phyloP scores from a whole-genome alignment of 176 grass and related monocot genomes.

The Carex littledalei region DNA sequence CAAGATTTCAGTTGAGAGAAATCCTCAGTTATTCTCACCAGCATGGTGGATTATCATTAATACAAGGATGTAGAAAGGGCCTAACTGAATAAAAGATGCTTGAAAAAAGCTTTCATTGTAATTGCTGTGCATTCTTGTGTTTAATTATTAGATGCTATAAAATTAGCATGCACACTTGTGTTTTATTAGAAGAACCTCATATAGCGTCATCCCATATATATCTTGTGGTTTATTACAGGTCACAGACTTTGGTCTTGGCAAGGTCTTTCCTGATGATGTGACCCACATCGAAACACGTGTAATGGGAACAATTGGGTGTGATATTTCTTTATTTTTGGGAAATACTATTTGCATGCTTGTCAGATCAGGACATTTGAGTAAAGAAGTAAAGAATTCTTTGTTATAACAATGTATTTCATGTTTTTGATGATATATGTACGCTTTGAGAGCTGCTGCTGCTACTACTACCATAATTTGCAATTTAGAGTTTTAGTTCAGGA shows the following conservation, averaged over 20 bases:
- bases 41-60: too few relatives aligned
- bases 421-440: not conserved
- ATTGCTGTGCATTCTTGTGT: too few relatives aligned
- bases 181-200: too few relatives aligned
- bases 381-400: not conserved
- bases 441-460: not conserved
- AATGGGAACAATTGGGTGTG: conserved; percentile 61
- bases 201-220: too few relatives aligned
- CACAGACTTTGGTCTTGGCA: conserved; percentile 63
- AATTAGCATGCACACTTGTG: too few relatives aligned
- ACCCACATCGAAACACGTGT: conserved; percentile 62
- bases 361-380: not conserved
- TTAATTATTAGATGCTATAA: too few relatives aligned
- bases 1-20: too few relatives aligned
- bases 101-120: too few relatives aligned
- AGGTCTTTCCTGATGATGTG: conserved; percentile 46
- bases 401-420: not conserved
- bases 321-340: not conserved
- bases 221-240: conserved; percentile 35
- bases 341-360: not conserved
- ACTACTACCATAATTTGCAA: not conserved
- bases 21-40: too few relatives aligned
- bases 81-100: too few relatives aligned
- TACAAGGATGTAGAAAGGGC: too few relatives aligned
- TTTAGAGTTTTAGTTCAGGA: not conserved